These are phyloP conservation scores for Trichoderma breve DNA, from an alignment of 2,329 filamentous ascomycete species.

Conservation along the genomic window DNA sequence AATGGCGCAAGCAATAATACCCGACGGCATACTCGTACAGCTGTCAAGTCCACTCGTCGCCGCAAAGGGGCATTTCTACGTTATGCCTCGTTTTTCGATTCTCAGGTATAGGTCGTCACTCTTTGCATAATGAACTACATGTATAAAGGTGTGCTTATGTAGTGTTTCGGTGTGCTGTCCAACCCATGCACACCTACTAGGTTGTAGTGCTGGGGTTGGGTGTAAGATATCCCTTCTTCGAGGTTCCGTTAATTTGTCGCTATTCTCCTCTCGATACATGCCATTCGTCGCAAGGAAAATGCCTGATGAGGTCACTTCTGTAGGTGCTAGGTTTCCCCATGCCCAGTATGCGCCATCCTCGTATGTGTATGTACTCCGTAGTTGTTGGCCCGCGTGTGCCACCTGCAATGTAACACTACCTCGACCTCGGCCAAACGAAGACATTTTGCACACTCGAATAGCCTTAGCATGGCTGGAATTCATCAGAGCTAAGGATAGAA, in stretches of 20 bases:
- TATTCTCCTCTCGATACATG: not conserved
- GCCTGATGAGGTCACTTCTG: not conserved
- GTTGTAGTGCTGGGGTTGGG: not conserved
- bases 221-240: not conserved
- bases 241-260: not conserved
- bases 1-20: not conserved
- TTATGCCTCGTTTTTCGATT: not conserved
- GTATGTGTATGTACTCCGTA: not conserved
- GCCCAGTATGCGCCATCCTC: not conserved
- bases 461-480: not conserved
- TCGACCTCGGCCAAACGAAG: not conserved
- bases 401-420: constrained; percentile 9
- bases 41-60: not conserved
- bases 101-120: not conserved
- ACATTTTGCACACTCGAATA: not conserved
- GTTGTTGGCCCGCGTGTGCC: not conserved
- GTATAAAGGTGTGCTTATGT: not conserved
- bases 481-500: not conserved
- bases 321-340: not conserved
- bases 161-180: not conserved
- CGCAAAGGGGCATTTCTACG: too few species aligned
- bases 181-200: not conserved
- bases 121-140: not conserved
- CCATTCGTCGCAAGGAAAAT: not conserved
- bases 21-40: constrained; percentile 1